Evolutionary conservation across 345 rosid species (phyloP).

Genomic region (Ceriops tagal): DNA sequence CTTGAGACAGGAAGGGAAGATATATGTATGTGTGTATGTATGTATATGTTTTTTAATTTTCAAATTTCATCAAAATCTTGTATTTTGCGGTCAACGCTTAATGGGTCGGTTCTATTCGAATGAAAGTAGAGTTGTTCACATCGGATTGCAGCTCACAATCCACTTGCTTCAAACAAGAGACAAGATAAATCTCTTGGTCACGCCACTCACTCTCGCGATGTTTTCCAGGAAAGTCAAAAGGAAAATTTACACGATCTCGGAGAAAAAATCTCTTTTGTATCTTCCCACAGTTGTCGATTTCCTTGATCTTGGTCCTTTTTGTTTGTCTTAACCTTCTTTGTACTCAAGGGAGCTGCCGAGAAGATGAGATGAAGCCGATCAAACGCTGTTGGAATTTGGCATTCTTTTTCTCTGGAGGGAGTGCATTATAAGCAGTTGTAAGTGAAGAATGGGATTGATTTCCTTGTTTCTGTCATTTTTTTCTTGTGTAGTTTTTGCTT

Average conservation of each 20-base stretch:
- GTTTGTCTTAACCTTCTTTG: neutral
- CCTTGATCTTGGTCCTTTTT: neutral
- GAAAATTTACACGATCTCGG: neutral
- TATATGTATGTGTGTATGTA: too few relatives aligned
- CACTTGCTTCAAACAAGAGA: neutral
- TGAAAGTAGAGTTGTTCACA: too few relatives aligned
- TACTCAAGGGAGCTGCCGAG: neutral
- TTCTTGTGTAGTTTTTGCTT: neutral
- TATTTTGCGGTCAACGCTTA: too few relatives aligned
- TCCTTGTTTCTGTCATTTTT: neutral
- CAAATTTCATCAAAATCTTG: too few relatives aligned
- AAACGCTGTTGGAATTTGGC: too few relatives aligned
- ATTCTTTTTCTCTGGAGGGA: neutral
- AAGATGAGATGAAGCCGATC: neutral
- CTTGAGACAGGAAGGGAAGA: too few relatives aligned
- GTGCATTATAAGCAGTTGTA: neutral
- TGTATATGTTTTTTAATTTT: too few relatives aligned
- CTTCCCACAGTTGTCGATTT: neutral
- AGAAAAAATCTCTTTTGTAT: neutral
- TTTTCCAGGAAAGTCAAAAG: neutral
- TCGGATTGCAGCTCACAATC: neutral
- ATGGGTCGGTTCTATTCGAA: too few relatives aligned
- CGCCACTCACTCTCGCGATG: slow-evolving; percentile 5
- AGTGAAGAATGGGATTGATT: neutral
- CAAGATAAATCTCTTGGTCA: neutral